Base-by-base conservation (phyloP, 2,329 filamentous ascomycete species). In the Akanthomyces dipterigenus region DNA sequence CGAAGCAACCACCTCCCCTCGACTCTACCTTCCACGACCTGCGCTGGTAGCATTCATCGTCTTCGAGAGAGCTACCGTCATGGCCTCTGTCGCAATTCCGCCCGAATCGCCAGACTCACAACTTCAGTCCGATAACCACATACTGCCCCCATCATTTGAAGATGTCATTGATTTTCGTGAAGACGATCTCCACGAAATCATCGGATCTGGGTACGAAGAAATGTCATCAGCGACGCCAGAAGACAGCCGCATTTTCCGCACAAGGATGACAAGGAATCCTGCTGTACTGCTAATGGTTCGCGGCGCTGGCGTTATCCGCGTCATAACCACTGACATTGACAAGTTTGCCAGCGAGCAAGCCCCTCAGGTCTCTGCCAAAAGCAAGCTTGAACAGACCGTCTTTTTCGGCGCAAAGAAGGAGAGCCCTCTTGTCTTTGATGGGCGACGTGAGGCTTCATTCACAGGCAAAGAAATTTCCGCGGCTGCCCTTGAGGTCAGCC, bases 301-400 rank as follows among this genome's bases (percentile, higher is more conserved):
- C 62, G 86, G 86, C 14, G 82, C 82, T 2, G 87, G 87, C 18
- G 76, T 84, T 22, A 75, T 89, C 28, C 81, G 86, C 55, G 73
- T 89, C 46, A 77, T 83, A 20, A 80, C 83, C 22, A 80, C 80
- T 8, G 83, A 88, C 55, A 76, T 84, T 50, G 81, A 85, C 64
- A 83, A 81, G 63, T 86, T 88, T 67, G 79, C 79, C 14, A 83
- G 82, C 64, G 81, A 83, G 57, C 75, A 76, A 58, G 79, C 84
- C 5, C 85, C 84, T 1, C 75, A 79, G 65, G 84, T 96, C 18
- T 93, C 90, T 1, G 89, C 91, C 7, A 95, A 91, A 75, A 90
- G 87, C 75, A 96, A 95, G 74, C 82, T 99, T 45, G 91, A 97
- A 70, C 93, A 99, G 75, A 93, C 93, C 2, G 89, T 98, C 1